Evolutionary conservation across 306 rosid species (phyloP).

Genomic region (Urtica urens): DNA sequence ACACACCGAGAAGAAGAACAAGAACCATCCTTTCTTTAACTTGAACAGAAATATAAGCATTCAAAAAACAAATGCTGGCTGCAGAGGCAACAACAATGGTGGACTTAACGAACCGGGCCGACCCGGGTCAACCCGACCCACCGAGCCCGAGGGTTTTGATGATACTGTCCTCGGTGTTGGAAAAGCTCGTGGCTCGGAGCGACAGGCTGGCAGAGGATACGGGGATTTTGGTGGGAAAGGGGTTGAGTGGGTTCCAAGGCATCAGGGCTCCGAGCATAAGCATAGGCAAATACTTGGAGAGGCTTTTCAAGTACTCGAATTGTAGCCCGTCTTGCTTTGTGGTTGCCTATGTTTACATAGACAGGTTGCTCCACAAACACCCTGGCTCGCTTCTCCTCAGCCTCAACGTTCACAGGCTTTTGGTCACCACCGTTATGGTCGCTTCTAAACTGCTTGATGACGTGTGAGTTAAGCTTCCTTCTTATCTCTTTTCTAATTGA

Average conservation of each 20-base stretch:
- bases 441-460: slow-evolving; percentile 97
- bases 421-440: slow-evolving; percentile 67
- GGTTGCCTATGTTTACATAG: slow-evolving; percentile 78
- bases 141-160: slow-evolving; percentile 56
- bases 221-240: slow-evolving; percentile 28
- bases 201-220: slow-evolving; percentile 36
- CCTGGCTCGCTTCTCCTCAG: slow-evolving; percentile 76
- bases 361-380: slow-evolving; percentile 58
- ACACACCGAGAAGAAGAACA: slow-evolving; percentile 9
- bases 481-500: neutral
- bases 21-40: no score
- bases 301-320: slow-evolving; percentile 72
- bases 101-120: slow-evolving; percentile 32
- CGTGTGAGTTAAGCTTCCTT: slow-evolving; percentile 59
- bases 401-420: slow-evolving; percentile 71
- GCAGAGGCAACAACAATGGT: slow-evolving; percentile 4
- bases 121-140: slow-evolving; percentile 31
- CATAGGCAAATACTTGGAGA: slow-evolving; percentile 83
- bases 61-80: slow-evolving; percentile 37
- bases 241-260: slow-evolving; percentile 64
- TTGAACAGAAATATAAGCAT: slow-evolving; percentile 16
- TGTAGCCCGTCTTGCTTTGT: slow-evolving; percentile 96
- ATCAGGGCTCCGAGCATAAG: slow-evolving; percentile 74
- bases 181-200: slow-evolving; percentile 59
- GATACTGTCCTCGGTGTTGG: slow-evolving; percentile 49